Conservation (phyloP, 225 moss, liverwort and hornwort genomes). For the Physcomitrium patens region DNA sequence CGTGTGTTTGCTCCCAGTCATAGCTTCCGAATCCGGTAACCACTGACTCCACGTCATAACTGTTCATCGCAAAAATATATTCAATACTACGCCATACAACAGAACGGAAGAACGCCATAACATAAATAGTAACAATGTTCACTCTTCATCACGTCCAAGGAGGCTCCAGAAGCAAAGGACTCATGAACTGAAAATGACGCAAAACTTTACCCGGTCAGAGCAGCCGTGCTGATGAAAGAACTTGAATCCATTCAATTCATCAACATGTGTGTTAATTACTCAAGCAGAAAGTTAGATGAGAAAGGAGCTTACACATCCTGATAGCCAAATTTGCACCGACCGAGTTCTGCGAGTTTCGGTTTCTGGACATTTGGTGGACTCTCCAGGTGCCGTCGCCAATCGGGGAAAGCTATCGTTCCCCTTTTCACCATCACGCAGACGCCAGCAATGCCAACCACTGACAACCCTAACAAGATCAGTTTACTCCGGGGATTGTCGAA, state of each 20-base stretch:
- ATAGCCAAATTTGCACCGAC: conserved; percentile 51
- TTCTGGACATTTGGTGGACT: too few relatives aligned
- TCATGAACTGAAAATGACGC: neutral
- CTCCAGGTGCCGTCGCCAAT: too few relatives aligned
- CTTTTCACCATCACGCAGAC: neutral
- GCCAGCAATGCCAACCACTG: neutral
- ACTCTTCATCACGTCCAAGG: neutral
- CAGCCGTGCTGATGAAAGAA: neutral
- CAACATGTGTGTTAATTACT: neutral
- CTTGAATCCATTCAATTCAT: too few relatives aligned
- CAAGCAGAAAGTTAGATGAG: neutral
- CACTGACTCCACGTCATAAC: conserved; percentile 50
- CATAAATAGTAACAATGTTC: neutral
- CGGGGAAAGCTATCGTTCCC: neutral
- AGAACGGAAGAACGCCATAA: neutral
- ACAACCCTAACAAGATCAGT: neutral
- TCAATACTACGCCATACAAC: neutral
- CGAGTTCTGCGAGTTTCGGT: conserved; percentile 5
- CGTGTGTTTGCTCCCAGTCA: conserved; percentile 54
- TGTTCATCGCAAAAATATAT: conserved; percentile 24
- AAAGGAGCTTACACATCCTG: conserved; percentile 51
- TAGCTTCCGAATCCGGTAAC: conserved; percentile 53
- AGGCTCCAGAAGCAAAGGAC: neutral
- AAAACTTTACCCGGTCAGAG: neutral
- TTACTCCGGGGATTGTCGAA: neutral